Conservation (phyloP, 495 filamentous ascomycete genomes). For the Darksidea phi region DNA sequence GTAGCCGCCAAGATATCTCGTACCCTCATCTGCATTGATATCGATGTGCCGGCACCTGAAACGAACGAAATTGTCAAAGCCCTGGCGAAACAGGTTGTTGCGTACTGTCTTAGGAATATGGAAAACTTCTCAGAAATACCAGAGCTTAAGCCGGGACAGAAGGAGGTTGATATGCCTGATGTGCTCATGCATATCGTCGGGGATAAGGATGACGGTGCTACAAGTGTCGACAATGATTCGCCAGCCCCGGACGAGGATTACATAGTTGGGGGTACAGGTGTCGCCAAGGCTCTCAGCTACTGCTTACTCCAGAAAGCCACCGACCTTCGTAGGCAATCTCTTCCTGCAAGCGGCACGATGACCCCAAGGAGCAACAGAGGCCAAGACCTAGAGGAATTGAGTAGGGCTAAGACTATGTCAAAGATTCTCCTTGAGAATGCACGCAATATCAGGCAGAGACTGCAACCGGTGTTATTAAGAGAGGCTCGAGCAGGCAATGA, state of each 20-base stretch:
- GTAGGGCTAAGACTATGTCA: slow-evolving; percentile 86
- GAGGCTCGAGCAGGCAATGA: slow-evolving; percentile 67
- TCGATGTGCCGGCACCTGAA: slow-evolving; percentile 76
- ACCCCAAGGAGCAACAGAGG: slow-evolving; percentile 54
- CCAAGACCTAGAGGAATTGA: slow-evolving; percentile 48
- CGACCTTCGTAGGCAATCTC: slow-evolving; percentile 49
- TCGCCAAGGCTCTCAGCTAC: slow-evolving; percentile 85
- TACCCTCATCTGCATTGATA: slow-evolving; percentile 83
- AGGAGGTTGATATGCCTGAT: slow-evolving; percentile 57
- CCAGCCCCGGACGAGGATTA: slow-evolving; percentile 87
- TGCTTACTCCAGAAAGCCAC: slow-evolving; percentile 75
- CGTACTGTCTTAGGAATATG: slow-evolving; percentile 89
- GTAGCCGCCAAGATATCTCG: slow-evolving; percentile 81
- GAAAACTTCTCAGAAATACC: slow-evolving; percentile 56
- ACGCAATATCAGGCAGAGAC: slow-evolving; percentile 76
- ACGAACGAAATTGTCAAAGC: slow-evolving; percentile 88
- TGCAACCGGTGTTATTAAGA: slow-evolving; percentile 81
- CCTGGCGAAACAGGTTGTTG: slow-evolving; percentile 87
- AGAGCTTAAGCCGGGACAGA: slow-evolving; percentile 45
- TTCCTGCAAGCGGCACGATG: slow-evolving; percentile 52
- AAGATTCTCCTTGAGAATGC: slow-evolving; percentile 83
- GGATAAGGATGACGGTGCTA: slow-evolving; percentile 51
- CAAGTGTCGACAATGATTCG: slow-evolving; percentile 63
- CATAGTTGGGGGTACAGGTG: slow-evolving; percentile 91
- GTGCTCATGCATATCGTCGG: slow-evolving; percentile 68